Evolutionary conservation across 2,329 filamentous ascomycete genomes (phyloP).

Genomic region (Colletotrichum spaethianum): DNA sequence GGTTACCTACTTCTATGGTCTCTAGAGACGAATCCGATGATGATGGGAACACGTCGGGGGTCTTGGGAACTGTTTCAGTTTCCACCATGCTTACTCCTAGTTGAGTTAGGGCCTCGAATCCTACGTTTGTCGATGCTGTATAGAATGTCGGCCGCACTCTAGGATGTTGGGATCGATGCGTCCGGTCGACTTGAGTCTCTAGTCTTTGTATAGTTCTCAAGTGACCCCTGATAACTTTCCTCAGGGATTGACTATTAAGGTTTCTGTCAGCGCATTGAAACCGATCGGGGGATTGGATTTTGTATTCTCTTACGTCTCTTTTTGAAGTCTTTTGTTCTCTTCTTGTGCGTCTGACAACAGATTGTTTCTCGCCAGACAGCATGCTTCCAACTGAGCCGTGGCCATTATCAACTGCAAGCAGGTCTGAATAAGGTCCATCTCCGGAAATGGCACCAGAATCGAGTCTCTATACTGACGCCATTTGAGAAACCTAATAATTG

Average conservation of each 20-base stretch:
- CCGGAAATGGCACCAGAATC: not conserved
- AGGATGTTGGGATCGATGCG: not conserved
- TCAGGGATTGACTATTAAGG: not conserved
- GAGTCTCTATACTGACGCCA: not conserved
- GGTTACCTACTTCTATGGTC: not conserved
- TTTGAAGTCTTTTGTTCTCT: not conserved
- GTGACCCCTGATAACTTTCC: not conserved
- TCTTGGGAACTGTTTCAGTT: not conserved
- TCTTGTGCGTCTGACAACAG: not conserved
- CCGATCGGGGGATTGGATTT: not conserved
- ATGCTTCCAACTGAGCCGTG: not conserved
- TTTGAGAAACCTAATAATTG: not conserved
- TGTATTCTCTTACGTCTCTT: not conserved
- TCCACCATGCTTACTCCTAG: not conserved
- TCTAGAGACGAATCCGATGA: not conserved
- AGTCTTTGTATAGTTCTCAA: not conserved
- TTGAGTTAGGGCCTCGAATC: not conserved
- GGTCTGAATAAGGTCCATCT: not conserved
- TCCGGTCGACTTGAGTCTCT: not conserved
- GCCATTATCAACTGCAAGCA: not conserved
- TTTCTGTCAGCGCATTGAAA: not conserved
- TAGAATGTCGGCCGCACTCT: not conserved
- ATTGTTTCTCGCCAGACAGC: not conserved
- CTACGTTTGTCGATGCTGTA: not conserved
- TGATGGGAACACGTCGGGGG: not conserved